Base-by-base conservation (phyloP, 2,329 filamentous ascomycete species). In the Fusarium vanettenii region DNA sequence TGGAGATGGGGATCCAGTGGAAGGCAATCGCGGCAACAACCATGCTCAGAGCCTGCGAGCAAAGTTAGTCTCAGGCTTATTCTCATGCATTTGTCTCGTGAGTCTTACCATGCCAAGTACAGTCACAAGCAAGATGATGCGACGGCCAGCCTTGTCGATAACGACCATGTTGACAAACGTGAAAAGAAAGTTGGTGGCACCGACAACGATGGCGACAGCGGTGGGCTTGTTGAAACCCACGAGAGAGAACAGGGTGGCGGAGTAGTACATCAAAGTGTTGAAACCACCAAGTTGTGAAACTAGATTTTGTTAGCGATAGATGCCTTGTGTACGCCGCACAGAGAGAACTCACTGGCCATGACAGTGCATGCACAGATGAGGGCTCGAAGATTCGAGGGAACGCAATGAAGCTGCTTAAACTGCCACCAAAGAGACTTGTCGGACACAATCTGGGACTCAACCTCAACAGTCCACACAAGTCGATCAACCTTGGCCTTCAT, bases 261-360 rank as follows among this genome's bases (percentile, higher is more conserved):
- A 85, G 77, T 88, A 89, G 78, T 88, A 88, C 66, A 84, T 81
- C 41, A 89, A 80, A 1, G 87, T 86, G 69, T 89, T 89, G 76
- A 89, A 87, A 0, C 87, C 87, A 3, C 84, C 81, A 29, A 88
- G 86, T 79, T 88, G 86, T 6, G 82, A 84, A 43, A 87, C 57
- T 60, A 3, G 20, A 20, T 2, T 31, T 20, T 29, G 57, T 60
- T 18, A 60, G 37, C 10, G 2, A 59, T 18, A 1, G 16, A 6
- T n/a, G 14, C 5, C 10, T 14, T 29, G 3, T 18, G 2, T 25
- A 4, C 2, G 6, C 2, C 0, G 5, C 8, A 29, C 2, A 29
- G 7, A 2, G 2, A 18, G 6, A 13, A 59, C 55, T 27, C 6
- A 59, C 55, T 84, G 11, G 85, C 86, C 85, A 88, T 88, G 27